phyloP scores from a whole-genome alignment of 148 eudicot species.

The Fagopyrum homotropicum region DNA sequence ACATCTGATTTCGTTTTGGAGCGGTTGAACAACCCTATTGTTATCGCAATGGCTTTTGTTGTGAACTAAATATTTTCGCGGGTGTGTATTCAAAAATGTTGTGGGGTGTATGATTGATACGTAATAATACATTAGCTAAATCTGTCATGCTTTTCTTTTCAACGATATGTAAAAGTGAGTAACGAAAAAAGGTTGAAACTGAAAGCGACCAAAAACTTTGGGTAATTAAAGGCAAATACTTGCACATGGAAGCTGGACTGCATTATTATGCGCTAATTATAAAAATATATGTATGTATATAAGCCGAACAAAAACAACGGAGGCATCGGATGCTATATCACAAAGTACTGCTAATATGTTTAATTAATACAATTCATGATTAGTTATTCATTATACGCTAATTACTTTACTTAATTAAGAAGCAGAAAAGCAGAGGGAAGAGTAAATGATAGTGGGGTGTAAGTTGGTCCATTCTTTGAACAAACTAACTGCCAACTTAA shows the following conservation, averaged over 20 bases:
- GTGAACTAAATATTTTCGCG: not conserved
- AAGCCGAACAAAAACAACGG: not conserved
- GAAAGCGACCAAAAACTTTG: conserved; percentile 10
- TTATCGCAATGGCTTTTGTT: not conserved
- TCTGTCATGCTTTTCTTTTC: not conserved
- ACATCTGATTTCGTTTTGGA: too few relatives aligned
- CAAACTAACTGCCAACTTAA: conserved; percentile 19
- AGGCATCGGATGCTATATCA: conserved; percentile 6
- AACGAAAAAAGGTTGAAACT: conserved; percentile 7
- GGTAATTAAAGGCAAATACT: not conserved
- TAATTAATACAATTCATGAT: not conserved
- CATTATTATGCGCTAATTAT: not conserved
- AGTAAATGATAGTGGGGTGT: not conserved
- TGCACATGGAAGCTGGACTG: conserved; percentile 6
- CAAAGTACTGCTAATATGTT: not conserved
- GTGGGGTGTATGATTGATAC: not conserved
- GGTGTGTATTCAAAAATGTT: not conserved
- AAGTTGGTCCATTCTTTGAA: conserved; percentile 11
- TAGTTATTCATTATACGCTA: not conserved
- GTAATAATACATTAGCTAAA: not conserved
- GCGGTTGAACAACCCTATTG: not conserved
- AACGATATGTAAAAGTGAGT: not conserved
- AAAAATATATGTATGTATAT: not conserved
- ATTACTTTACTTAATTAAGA: conserved; percentile 6
- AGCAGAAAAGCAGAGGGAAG: conserved; percentile 8